These are phyloP conservation scores for Rutstroemia sp. DNA, from an alignment of 2,329 filamentous ascomycete genomes.

Conservation along the genomic window DNA sequence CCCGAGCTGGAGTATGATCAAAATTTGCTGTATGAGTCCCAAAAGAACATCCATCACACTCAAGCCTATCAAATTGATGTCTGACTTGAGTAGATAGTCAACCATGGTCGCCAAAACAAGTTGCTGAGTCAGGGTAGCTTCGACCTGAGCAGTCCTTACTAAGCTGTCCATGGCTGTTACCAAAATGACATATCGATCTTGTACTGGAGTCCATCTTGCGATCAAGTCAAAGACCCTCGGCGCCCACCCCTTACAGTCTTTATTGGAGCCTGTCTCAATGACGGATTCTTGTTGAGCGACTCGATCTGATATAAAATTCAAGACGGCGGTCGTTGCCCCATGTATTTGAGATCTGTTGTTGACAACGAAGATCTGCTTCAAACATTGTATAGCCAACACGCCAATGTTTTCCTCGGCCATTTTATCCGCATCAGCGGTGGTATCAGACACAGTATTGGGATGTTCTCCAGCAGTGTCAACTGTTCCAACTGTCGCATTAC, in stretches of 20 bases:
- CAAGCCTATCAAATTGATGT: slow-evolving; percentile 88
- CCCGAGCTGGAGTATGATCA: slow-evolving; percentile 63
- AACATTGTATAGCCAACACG: slow-evolving; percentile 73
- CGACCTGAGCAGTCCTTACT: slow-evolving; percentile 57
- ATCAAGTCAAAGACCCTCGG: slow-evolving; percentile 74
- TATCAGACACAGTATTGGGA: slow-evolving; percentile 66
- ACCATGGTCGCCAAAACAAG: slow-evolving; percentile 71
- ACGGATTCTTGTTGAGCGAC: slow-evolving; percentile 45
- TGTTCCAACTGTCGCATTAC: slow-evolving; percentile 70
- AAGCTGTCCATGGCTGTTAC: slow-evolving; percentile 74
- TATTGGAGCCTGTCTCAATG: slow-evolving; percentile 39
- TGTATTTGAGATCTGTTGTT: slow-evolving; percentile 80
- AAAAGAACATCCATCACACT: slow-evolving; percentile 94
- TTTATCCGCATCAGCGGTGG: slow-evolving; percentile 80
- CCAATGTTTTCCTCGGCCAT: slow-evolving; percentile 85
- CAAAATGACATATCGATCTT: slow-evolving; percentile 87
- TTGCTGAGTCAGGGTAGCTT: slow-evolving; percentile 67
- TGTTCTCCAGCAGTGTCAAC: slow-evolving; percentile 58
- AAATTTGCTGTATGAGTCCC: slow-evolving; percentile 76
- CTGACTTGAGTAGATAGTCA: slow-evolving; percentile 73
- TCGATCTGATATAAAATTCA: slow-evolving; percentile 65
- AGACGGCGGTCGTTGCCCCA: slow-evolving; percentile 62
- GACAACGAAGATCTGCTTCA: slow-evolving; percentile 77
- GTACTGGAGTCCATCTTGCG: slow-evolving; percentile 83
- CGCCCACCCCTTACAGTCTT: slow-evolving; percentile 62